Evolutionary conservation across 2,329 filamentous ascomycete species (phyloP).

Genomic region (Penicillium sp.): DNA sequence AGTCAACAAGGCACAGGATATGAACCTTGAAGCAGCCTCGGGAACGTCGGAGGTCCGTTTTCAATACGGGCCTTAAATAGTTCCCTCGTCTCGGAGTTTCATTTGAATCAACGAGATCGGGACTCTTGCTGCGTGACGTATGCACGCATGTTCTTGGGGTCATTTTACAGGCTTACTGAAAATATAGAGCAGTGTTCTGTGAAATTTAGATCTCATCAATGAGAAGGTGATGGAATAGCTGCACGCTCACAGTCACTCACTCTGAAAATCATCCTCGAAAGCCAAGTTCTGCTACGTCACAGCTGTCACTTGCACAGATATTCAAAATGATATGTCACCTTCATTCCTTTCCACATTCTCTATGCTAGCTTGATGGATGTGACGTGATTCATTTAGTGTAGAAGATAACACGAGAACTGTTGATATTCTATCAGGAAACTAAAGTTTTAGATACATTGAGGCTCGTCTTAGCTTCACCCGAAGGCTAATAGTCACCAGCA

Average conservation of each 20-base stretch:
- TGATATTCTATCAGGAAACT: not conserved
- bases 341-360: not conserved
- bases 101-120: not conserved
- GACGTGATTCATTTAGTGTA: not conserved
- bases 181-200: not conserved
- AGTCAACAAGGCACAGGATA: not conserved
- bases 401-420: not conserved
- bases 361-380: not conserved
- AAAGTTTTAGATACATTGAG: constrained; percentile 8
- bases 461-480: constrained; percentile 33
- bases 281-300: constrained; percentile 3
- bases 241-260: not conserved
- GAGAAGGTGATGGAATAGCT: constrained; percentile 1
- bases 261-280: not conserved
- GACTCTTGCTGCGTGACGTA: no score
- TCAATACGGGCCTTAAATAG: not conserved
- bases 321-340: constrained; percentile 1
- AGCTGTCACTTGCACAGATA: constrained; percentile 6
- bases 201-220: not conserved
- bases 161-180: no score
- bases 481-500: constrained; percentile 35
- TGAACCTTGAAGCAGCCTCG: not conserved
- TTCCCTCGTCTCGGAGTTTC: not conserved
- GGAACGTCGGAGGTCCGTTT: not conserved
- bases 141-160: no score